Evolutionary conservation across 352 stramenopile species (phyloP), one percentile per base, ranked within the genome.

Genomic region (Globisporangium canariense): DNA sequence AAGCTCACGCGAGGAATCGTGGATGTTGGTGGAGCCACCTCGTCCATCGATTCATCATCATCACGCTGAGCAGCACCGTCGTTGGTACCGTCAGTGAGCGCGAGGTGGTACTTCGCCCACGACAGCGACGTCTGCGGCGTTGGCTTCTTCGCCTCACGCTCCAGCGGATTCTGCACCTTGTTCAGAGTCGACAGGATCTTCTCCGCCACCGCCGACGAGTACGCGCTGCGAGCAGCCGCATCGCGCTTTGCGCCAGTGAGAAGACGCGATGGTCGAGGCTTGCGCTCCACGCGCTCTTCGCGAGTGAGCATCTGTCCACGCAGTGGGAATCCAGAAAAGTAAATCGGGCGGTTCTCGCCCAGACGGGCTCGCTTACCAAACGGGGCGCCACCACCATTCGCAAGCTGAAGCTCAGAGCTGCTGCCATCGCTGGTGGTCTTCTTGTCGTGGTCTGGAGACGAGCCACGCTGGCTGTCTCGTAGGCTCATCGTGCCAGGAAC

Each of bases 71-170:
- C 58, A 10, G 66, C 64, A 32, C 32, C 68, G 9, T 77, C 57
- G 43, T 10, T 49, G 16, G 34, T 46, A 20, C 74, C 65, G 4
- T 87, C 76, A 8, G 73, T 64, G 25, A 91, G 25, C 5, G 87
- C 79, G 10, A 93, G 64, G n/a, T 93, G 79, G 60, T 93, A 91
- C 60, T 94, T 96, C 1, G 83, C 82, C 88, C 88, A 96, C 11
- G 86, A 93, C 67, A 92, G 65, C 32, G 86, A 91, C 34, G 82
- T 92, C 11, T 81, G 89, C 14, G 83, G 82, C 25, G 78, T 89
- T 13, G 87, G 87, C 55, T 94, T 92, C 54, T 81, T 76, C 0
- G 79, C 72, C 67, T 93, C 83, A 34, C 73, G 71, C 40, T 89
- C 79, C n/a, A 96, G 59, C 30, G 87, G 87, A 28, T 76, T 90